These are phyloP conservation scores for Zygotorulaspora sp. DNA, from an alignment of 805 yeast species.

Conservation along the genomic window DNA sequence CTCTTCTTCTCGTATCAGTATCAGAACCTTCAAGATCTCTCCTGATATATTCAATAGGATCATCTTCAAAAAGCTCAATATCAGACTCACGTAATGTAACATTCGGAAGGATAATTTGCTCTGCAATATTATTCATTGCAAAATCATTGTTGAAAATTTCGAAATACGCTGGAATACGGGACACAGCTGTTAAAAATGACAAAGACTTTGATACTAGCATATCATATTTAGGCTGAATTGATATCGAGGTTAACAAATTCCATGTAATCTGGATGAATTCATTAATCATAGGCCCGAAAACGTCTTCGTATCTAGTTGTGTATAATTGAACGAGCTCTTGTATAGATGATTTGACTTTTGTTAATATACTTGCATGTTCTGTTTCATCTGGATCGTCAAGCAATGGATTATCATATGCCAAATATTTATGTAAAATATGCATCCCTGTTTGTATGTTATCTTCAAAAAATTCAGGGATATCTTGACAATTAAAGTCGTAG, in stretches of 20 bases:
- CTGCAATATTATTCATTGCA: slow-evolving; percentile 69
- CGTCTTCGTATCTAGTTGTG: slow-evolving; percentile 87
- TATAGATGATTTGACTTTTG: slow-evolving; percentile 72
- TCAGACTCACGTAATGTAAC: slow-evolving; percentile 80
- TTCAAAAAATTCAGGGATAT: slow-evolving; percentile 96
- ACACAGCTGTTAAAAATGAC: slow-evolving; percentile 75
- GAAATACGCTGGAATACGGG: slow-evolving; percentile 62
- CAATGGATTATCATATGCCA: slow-evolving; percentile 53
- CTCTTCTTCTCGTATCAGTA: slow-evolving; percentile 83
- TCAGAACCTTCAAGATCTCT: slow-evolving; percentile 95
- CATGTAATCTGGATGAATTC: slow-evolving; percentile 79
- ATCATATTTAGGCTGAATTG: slow-evolving; percentile 75
- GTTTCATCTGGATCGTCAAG: slow-evolving; percentile 52
- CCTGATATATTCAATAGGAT: slow-evolving; percentile 88
- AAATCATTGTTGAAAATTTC: slow-evolving; percentile 59
- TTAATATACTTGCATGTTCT: slow-evolving; percentile 64
- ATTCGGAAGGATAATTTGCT: slow-evolving; percentile 84
- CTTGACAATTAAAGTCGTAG: slow-evolving; percentile 94
- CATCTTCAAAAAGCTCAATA: slow-evolving; percentile 93
- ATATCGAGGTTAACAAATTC: slow-evolving; percentile 62
- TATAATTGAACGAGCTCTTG: slow-evolving; percentile 83
- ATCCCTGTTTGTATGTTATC: slow-evolving; percentile 76
- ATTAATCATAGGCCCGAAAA: slow-evolving; percentile 72
- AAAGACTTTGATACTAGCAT: slow-evolving; percentile 76
- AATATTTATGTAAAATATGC: slow-evolving; percentile 76